Evolutionary conservation across 441 rosid genomes (phyloP), one percentile per base, ranked within the genome.

Genomic region (Gossypium gossypioides): DNA sequence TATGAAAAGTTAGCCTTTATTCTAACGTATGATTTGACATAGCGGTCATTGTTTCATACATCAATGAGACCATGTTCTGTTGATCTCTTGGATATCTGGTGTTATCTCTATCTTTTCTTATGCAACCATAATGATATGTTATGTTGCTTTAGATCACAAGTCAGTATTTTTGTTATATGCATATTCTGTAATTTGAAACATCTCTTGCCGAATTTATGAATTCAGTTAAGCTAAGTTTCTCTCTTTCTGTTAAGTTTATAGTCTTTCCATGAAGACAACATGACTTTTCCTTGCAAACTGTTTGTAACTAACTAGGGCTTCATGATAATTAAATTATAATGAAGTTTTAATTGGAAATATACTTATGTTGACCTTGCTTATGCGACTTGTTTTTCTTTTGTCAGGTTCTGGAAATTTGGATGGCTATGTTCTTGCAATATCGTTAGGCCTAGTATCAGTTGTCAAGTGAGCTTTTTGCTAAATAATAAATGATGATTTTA

Each of bases 341-440:
- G 71, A 27, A 25, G 46, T 59, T 72, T 46, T 71, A 32, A 6
- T 32, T 37, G 52, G 62, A 54, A 34, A n/a, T 52, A n/a, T 64
- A 27, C 22, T 32, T 67, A 46, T 72, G 24, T 4, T 69, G 48
- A 67, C 27, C 19, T 71, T 42, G 46, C 34, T 32, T 48, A 51
- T 55, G 34, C 48, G 56, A 24, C 60, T 10, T 13, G 58, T 46
- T 12, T 78, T 21, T 32, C 34, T 74, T 67, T 56, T 64, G 67
- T 74, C 87, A 94, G 98, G 88, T 86, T 87, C 97, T 61, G 81
- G 76, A 79, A 73, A 76, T 77, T 81, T 82, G 68, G 71, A 83
- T 78, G 97, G 98, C 68, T 89, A 82, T 79, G 40, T 84, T 60
- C 85, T 94, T 58, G 97, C 97, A 67, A 59, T 88, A 75, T 82